phyloP scores from a whole-genome alignment of 768 basidiomycete species.

The Psilocybe subaeruginosa region DNA sequence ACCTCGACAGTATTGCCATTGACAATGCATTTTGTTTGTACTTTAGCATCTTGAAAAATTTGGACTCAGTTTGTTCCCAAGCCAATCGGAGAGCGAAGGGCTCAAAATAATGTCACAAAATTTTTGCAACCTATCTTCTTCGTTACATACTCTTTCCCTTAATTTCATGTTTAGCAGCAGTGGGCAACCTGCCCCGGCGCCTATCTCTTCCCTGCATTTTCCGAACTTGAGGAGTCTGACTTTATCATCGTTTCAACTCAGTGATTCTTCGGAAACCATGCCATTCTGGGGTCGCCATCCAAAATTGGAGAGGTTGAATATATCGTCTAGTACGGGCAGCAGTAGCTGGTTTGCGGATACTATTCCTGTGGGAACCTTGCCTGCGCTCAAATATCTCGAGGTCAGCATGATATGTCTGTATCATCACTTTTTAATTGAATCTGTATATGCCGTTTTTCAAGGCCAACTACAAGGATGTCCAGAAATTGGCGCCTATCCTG shows the following conservation, averaged over 20 bases:
- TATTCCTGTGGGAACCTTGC: neutral
- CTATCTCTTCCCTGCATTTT: neutral
- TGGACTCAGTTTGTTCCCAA: neutral
- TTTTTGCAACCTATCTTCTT: neutral
- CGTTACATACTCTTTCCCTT: neutral
- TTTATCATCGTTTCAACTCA: neutral
- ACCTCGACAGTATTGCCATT: no score
- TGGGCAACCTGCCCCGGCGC: neutral
- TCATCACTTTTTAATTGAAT: neutral
- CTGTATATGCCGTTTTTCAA: neutral
- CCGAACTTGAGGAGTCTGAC: neutral
- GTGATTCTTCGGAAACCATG: slow-evolving; percentile 8
- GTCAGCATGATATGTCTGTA: neutral
- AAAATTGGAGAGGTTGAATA: slow-evolving; percentile 5
- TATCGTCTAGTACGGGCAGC: neutral
- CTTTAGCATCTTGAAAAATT: neutral
- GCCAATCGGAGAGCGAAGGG: neutral
- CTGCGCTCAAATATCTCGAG: slow-evolving; percentile 9
- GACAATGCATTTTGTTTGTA: neutral
- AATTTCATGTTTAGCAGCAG: neutral
- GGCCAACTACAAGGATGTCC: neutral
- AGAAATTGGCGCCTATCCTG: neutral
- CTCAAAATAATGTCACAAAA: neutral
- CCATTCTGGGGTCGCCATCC: slow-evolving; percentile 18
- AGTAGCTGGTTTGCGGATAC: neutral